Evolutionary conservation across 2,329 filamentous ascomycete species (phyloP).

Genomic region (Delphinella strobiligena): DNA sequence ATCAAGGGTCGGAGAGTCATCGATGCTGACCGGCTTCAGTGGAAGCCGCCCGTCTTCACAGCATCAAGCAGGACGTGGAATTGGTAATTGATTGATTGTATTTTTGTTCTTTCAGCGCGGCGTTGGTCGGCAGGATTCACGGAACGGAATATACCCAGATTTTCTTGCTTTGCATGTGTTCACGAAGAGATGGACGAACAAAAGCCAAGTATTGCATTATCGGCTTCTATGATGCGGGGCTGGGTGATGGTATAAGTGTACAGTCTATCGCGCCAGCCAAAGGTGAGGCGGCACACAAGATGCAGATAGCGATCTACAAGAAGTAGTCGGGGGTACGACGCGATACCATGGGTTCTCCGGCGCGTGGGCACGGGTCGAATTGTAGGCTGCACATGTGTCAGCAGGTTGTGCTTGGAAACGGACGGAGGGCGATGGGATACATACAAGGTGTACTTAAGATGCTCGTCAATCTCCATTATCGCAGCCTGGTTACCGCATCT

Average conservation of each 20-base stretch:
- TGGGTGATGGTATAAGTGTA: slow-evolving; percentile 8
- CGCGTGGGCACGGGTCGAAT: slow-evolving; percentile 95
- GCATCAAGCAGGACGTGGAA: slow-evolving; percentile 89
- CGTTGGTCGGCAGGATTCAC: background rate
- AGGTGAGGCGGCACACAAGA: background rate
- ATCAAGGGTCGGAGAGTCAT: slow-evolving; percentile 66
- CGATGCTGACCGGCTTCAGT: slow-evolving; percentile 67
- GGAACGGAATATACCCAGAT: too few species aligned
- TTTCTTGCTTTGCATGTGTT: too few species aligned
- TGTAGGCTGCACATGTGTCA: slow-evolving; percentile 60
- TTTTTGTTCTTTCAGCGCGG: background rate
- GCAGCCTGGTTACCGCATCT: slow-evolving; percentile 97
- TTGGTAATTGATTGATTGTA: slow-evolving; percentile 61
- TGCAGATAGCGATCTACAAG: slow-evolving; percentile 49
- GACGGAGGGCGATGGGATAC: slow-evolving; percentile 26
- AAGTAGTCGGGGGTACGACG: slow-evolving; percentile 95
- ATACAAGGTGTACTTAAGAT: slow-evolving; percentile 98
- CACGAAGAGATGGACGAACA: too few species aligned
- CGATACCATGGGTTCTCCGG: slow-evolving; percentile 97
- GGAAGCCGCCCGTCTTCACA: slow-evolving; percentile 93
- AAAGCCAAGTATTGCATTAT: background rate
- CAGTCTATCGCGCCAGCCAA: slow-evolving; percentile 5
- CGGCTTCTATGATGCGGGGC: slow-evolving; percentile 3
- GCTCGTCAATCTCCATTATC: slow-evolving; percentile 99
- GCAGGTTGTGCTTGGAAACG: too few species aligned